These are phyloP conservation scores for Arctium lappa DNA, from an alignment of 129 eudicot species.

Conservation along the genomic window DNA sequence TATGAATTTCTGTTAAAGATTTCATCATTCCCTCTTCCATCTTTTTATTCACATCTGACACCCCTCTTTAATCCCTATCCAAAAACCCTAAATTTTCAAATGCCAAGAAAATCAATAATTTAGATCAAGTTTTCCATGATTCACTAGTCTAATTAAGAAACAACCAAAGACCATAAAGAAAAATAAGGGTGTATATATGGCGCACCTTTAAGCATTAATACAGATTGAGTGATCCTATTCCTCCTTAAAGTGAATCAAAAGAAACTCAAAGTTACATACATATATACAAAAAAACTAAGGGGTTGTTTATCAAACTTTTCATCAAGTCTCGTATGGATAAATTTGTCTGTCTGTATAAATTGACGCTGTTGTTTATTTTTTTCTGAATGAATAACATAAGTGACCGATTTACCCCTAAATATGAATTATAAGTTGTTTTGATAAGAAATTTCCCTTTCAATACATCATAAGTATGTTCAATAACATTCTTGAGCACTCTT, in stretches of 20 bases:
- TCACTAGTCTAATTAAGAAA: not conserved
- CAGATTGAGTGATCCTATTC: not conserved
- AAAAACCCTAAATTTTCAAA: slow-evolving; percentile 27
- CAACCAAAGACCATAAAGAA: too few relatives aligned
- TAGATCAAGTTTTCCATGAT: not conserved
- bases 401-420: too few relatives aligned
- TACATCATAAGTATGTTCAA: too few relatives aligned
- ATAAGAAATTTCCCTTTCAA: too few relatives aligned
- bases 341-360: too few relatives aligned
- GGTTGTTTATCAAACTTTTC: too few relatives aligned
- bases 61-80: slow-evolving; percentile 13
- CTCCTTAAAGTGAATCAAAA: too few relatives aligned
- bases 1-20: slow-evolving; percentile 36
- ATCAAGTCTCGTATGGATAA: too few relatives aligned
- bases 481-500: too few relatives aligned
- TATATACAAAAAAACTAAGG: not conserved
- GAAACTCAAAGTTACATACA: not conserved
- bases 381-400: too few relatives aligned
- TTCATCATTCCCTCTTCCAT: slow-evolving; percentile 35
- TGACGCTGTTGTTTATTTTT: too few relatives aligned
- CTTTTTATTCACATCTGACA: slow-evolving; percentile 16
- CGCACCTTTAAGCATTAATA: not conserved
- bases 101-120: not conserved
- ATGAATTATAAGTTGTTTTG: too few relatives aligned
- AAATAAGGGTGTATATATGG: not conserved